Conservation (phyloP, 2,329 filamentous ascomycete species). For the Myriangium duriaei region DNA sequence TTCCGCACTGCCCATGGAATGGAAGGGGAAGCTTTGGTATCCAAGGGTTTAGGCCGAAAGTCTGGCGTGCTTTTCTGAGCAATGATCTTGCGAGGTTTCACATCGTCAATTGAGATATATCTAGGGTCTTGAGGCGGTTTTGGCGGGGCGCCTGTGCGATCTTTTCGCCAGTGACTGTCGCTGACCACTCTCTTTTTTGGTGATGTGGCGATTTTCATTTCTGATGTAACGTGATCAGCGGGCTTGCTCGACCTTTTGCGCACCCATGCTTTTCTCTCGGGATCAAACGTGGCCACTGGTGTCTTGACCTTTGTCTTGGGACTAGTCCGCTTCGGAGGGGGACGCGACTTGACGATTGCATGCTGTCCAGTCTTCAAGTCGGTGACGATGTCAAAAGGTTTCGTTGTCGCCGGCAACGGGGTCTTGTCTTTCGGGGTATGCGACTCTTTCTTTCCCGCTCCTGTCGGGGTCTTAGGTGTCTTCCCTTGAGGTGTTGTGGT, state of each 20-base stretch:
- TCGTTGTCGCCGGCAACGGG: conserved; percentile 2
- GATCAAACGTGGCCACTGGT: conserved; percentile 15
- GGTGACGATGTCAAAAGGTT: conserved; percentile 5
- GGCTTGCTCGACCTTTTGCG: conserved; percentile 21
- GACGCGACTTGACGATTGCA: conserved; percentile 5
- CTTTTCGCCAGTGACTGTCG: conserved; percentile 65
- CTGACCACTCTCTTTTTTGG: conserved; percentile 89
- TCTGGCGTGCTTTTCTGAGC: conserved; percentile 9
- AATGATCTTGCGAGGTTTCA: conserved; percentile 2
- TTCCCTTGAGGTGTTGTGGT: conserved; percentile 12
- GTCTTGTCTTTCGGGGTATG: background rate
- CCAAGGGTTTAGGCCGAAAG: conserved; percentile 1
- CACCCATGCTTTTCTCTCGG: conserved; percentile 24
- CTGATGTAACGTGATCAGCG: conserved; percentile 29
- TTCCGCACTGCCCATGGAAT: conserved; percentile 4
- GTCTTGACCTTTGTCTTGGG: conserved; percentile 1
- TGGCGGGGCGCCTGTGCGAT: conserved; percentile 14
- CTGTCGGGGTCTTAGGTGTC: conserved; percentile 7
- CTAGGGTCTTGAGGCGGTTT: conserved; percentile 13
- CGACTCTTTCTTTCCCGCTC: conserved; percentile 1
- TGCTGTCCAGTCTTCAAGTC: conserved; percentile 7
- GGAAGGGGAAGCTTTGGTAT: background rate
- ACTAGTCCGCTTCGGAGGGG: conserved; percentile 4
- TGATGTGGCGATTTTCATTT: conserved; percentile 42
- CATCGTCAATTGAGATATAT: conserved; percentile 4